Evolutionary conservation across 345 rosid genomes (phyloP).

Genomic region (Nephelium lappaceum): DNA sequence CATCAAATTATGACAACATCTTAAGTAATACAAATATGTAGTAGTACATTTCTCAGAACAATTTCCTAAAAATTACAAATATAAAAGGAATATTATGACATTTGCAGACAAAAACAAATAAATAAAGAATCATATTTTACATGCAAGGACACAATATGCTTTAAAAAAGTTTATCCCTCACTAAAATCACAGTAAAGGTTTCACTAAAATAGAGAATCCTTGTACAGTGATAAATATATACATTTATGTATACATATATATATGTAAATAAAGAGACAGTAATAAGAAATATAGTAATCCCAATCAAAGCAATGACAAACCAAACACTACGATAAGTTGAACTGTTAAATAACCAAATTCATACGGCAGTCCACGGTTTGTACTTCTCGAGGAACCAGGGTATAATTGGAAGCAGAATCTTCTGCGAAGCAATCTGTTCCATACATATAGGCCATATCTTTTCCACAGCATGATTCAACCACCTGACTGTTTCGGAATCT

Average conservation of each 20-base stretch:
- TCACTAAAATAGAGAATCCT: background rate
- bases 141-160: background rate
- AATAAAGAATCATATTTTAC: background rate
- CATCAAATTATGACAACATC: background rate
- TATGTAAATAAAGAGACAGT: background rate
- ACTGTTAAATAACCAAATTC: slow-evolving; percentile 19
- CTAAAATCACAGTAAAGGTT: background rate
- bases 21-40: background rate
- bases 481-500: slow-evolving; percentile 87
- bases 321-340: background rate
- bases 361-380: slow-evolving; percentile 96
- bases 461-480: slow-evolving; percentile 88
- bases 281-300: background rate
- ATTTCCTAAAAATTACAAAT: background rate
- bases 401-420: slow-evolving; percentile 84
- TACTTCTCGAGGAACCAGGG: slow-evolving; percentile 98
- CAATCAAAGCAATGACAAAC: background rate
- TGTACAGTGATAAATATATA: background rate
- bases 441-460: slow-evolving; percentile 93
- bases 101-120: background rate
- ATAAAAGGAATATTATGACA: background rate
- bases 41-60: background rate
- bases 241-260: background rate
- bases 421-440: slow-evolving; percentile 90
- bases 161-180: background rate